phyloP scores from a whole-genome alignment of 805 yeast species.

The Saccharomycopsis microspora region DNA sequence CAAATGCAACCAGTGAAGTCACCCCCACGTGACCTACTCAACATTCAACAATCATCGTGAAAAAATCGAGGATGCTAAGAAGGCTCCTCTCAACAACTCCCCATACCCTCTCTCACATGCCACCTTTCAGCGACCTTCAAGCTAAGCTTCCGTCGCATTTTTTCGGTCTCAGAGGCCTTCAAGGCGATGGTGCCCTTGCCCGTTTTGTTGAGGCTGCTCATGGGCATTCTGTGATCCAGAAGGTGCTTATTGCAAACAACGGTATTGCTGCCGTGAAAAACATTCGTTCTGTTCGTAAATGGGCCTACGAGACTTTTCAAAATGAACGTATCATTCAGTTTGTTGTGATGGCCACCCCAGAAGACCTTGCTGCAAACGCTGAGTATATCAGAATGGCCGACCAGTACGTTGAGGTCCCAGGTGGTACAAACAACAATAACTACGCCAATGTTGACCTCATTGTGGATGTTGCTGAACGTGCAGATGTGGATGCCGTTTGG shows the following conservation, averaged over 20 bases:
- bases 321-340: slow-evolving; percentile 88
- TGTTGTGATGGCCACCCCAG: slow-evolving; percentile 99
- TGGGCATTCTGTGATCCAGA: slow-evolving; percentile 91
- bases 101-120: too few relatives aligned
- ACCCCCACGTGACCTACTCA: too few relatives aligned
- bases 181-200: slow-evolving; percentile 17
- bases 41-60: too few relatives aligned
- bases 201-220: slow-evolving; percentile 47
- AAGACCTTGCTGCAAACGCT: slow-evolving; percentile 91
- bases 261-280: slow-evolving; percentile 99
- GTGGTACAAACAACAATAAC: slow-evolving; percentile 97
- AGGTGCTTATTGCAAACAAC: slow-evolving; percentile 88
- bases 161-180: slow-evolving; percentile 51
- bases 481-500: slow-evolving; percentile 97
- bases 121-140: slow-evolving; percentile 6
- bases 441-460: slow-evolving; percentile 96
- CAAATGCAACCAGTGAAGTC: too few relatives aligned
- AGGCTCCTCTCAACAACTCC: too few relatives aligned
- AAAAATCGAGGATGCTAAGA: too few relatives aligned
- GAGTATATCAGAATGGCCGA: slow-evolving; percentile 99
- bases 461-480: slow-evolving; percentile 95
- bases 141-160: slow-evolving; percentile 55
- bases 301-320: slow-evolving; percentile 99
- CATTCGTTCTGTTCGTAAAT: slow-evolving; percentile 92
- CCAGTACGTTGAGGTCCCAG: slow-evolving; percentile 96